Base-by-base conservation (phyloP, 176 grass and related monocot genomes). In the Oryza longistaminata region DNA sequence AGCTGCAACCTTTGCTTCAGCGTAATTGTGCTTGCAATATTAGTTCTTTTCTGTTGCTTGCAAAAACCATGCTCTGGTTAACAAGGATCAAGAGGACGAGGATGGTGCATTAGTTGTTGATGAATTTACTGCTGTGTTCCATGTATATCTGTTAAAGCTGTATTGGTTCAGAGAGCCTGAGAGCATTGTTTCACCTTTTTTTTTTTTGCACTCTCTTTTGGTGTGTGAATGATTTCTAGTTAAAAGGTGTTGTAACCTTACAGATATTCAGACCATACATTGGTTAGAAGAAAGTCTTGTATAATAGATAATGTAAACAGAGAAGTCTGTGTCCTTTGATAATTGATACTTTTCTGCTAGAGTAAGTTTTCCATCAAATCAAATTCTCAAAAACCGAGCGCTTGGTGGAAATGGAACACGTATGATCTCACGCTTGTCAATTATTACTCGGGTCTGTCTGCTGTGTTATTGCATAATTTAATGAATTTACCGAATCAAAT, bases 51-150 rank as follows among this genome's bases (percentile, higher is more conserved):
- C 26, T 26, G 14, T 60, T 74, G 27, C 53, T 31, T 70, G 29
- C 64, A 68, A 89, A 89, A 75, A n/a, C 14, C 75, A 62, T 58
- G 75, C 17, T 79, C 21, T 79, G 14, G 22, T 74, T 19, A 48
- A 34, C 43, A 78, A 31, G 64, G 16, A 83, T 75, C 13, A 66
- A 6, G 24, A 11, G 15, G 40, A 15, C 49, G 37, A 31, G 25
- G 62, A 55, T 53, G 80, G 19, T 84, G 33, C 7, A 49, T 83
- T 83, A 64, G 39, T 40, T 5, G 21, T 73, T n/a, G 19, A 66
- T 39, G 29, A 70, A 80, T 52, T 80, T 68, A 35, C 67, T 78
- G 55, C 9, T n/a, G 39, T 37, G 15, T 71, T 19, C 7, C 66
- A 7, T 80, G 21, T 75, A 9, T 60, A 62, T 61, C 34, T 26